These are phyloP conservation scores for Astraeus odoratus DNA, from an alignment of 768 basidiomycete genomes.

Conservation along the genomic window DNA sequence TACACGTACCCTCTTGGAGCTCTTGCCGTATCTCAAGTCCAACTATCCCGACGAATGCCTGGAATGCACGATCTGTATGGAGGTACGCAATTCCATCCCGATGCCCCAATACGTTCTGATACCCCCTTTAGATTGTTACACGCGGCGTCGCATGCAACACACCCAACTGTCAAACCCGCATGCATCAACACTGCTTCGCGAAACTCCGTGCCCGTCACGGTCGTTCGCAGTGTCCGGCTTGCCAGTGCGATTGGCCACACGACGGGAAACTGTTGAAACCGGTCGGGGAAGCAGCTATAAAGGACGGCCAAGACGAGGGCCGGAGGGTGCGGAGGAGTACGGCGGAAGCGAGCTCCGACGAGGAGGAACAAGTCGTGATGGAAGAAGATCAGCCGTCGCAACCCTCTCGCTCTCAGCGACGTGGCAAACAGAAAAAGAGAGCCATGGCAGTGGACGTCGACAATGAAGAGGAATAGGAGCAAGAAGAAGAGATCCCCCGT, in stretches of 20 bases:
- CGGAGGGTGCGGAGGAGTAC: conserved; percentile 30
- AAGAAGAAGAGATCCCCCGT: conserved; percentile 17
- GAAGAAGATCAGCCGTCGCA: conserved; percentile 29
- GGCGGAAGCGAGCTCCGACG: conserved; percentile 31
- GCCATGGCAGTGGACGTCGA: conserved; percentile 37
- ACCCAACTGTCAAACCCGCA: conserved; percentile 51
- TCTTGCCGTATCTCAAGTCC: conserved; percentile 63
- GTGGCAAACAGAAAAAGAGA: conserved; percentile 23
- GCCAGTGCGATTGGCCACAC: conserved; percentile 52
- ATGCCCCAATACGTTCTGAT: neutral
- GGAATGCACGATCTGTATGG: conserved; percentile 70
- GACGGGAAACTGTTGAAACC: conserved; percentile 42
- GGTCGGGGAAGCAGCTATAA: conserved; percentile 65
- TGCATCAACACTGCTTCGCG: conserved; percentile 62
- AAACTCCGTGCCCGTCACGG: conserved; percentile 35
- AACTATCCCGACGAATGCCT: conserved; percentile 64
- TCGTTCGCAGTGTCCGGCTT: conserved; percentile 47
- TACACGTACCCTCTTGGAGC: conserved; percentile 66
- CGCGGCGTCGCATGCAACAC: conserved; percentile 58
- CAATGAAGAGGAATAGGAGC: conserved; percentile 35
- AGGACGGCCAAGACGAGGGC: conserved; percentile 49
- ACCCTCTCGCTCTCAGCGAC: conserved; percentile 20
- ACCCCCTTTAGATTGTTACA: conserved; percentile 49
- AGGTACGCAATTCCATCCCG: conserved; percentile 35
- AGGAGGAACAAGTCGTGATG: conserved; percentile 36